A percentile compares a stretch with the other conserved stretches of the same genome.
Conservation (phyloP, 805 yeast genomes). For the Kurtzmaniella cleridarum region DNA sequence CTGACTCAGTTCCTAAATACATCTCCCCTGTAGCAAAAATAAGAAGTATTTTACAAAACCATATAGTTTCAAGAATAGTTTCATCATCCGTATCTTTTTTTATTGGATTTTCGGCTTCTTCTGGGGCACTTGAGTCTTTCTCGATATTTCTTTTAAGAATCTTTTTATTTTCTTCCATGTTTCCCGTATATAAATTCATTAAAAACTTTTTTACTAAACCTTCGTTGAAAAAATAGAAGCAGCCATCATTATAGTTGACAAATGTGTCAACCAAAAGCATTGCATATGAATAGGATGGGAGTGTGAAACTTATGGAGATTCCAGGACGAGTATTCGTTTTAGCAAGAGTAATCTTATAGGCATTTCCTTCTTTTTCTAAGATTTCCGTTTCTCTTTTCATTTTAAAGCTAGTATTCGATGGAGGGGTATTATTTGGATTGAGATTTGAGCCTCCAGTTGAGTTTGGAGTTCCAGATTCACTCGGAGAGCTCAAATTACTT, state of each 20-base stretch:
- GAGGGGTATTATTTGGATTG: not conserved
- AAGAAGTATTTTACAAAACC: conserved; percentile 71
- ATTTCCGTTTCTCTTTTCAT: conserved; percentile 47
- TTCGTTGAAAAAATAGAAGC: conserved; percentile 80
- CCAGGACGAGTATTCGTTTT: conserved; percentile 66
- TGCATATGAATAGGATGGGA: conserved; percentile 75
- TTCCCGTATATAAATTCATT: conserved; percentile 56
- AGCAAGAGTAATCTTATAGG: conserved; percentile 64
- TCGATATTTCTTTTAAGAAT: conserved; percentile 31
- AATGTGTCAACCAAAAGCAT: conserved; percentile 70
- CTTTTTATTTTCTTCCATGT: conserved; percentile 29
- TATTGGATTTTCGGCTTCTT: conserved; percentile 34
- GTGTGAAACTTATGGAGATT: conserved; percentile 60
- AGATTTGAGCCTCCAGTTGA: conserved; percentile 2
- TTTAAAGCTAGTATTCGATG: not conserved
- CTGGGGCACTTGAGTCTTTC: conserved; percentile 15
- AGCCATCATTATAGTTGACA: conserved; percentile 75
- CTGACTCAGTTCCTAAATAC: conserved; percentile 73
- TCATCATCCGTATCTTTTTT: conserved; percentile 44
- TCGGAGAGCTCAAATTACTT: conserved; percentile 7
- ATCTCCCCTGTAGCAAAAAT: conserved; percentile 79
- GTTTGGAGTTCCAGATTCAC: conserved; percentile 3
- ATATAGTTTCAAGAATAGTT: conserved; percentile 66
- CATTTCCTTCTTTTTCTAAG: conserved; percentile 70
- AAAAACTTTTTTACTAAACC: conserved; percentile 68